A percentile compares a stretch with the other conserved stretches of the same genome.
Evolutionary conservation across 306 rosid genomes (phyloP).

Genomic region (Inga leiocalycina): DNA sequence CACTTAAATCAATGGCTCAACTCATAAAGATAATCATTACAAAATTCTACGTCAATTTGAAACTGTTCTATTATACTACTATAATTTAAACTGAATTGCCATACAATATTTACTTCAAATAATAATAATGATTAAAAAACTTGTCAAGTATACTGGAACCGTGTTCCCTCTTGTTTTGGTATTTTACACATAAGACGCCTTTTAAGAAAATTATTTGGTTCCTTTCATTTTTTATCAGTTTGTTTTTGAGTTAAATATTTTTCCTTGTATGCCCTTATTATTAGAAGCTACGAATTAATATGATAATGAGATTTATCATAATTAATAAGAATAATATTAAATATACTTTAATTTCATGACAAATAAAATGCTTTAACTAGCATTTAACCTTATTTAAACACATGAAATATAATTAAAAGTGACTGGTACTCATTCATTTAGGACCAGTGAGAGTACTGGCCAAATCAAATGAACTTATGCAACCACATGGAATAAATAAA

Average conservation of each 20-base stretch:
- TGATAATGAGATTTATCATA: background rate
- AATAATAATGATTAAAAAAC: background rate
- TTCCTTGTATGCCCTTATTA: background rate
- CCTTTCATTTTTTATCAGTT: background rate
- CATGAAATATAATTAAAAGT: background rate
- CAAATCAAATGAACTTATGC: background rate
- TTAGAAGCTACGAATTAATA: background rate
- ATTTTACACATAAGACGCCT: too few species aligned
- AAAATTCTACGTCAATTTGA: background rate
- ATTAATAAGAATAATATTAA: background rate
- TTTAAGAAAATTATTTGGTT: too few species aligned
- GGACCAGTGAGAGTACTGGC: background rate
- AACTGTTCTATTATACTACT: too few species aligned
- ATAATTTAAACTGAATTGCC: background rate
- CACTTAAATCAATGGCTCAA: background rate
- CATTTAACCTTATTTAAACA: background rate
- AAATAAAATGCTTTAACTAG: too few species aligned
- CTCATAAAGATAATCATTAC: background rate
- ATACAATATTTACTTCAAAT: background rate
- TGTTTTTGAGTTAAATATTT: too few species aligned
- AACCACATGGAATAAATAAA: background rate
- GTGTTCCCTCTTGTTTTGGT: too few species aligned
- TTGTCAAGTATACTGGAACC: too few species aligned
- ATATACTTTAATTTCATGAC: background rate
- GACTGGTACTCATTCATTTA: background rate